Evolutionary conservation across 2,329 filamentous ascomycete genomes (phyloP).

Genomic region (Phaeoacremonium minimum): DNA sequence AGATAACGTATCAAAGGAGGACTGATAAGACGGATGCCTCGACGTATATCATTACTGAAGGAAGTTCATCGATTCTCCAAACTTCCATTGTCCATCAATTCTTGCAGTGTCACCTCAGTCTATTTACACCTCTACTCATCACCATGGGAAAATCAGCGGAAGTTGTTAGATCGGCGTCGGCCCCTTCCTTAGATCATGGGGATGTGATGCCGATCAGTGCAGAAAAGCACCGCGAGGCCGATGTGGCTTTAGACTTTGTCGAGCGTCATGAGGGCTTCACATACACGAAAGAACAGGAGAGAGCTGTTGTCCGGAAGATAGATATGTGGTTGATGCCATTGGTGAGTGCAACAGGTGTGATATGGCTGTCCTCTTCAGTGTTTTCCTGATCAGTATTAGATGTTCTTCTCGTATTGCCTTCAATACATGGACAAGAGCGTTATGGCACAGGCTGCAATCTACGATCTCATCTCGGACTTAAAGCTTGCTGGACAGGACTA

Average conservation of each 20-base stretch:
- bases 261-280: neutral
- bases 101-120: neutral
- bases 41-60: neutral
- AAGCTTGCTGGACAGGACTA: slow-evolving; percentile 8
- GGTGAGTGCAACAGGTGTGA: no score
- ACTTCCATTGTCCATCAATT: no score
- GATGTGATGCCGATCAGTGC: neutral
- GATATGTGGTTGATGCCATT: neutral
- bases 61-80: neutral
- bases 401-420: slow-evolving; percentile 3
- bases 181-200: neutral
- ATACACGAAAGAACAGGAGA: neutral
- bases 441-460: slow-evolving; percentile 8
- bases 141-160: neutral
- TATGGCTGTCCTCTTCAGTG: no score
- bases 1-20: neutral
- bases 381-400: no score
- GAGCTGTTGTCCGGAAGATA: neutral
- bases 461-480: neutral
- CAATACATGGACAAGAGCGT: slow-evolving; percentile 2
- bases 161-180: neutral
- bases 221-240: neutral
- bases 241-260: neutral
- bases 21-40: neutral
- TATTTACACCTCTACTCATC: neutral